A percentile compares a stretch with the other conserved stretches of the same genome.
Conservation (phyloP, 1,139 yeast genomes). For the Scheffersomyces insectosa region DNA sequence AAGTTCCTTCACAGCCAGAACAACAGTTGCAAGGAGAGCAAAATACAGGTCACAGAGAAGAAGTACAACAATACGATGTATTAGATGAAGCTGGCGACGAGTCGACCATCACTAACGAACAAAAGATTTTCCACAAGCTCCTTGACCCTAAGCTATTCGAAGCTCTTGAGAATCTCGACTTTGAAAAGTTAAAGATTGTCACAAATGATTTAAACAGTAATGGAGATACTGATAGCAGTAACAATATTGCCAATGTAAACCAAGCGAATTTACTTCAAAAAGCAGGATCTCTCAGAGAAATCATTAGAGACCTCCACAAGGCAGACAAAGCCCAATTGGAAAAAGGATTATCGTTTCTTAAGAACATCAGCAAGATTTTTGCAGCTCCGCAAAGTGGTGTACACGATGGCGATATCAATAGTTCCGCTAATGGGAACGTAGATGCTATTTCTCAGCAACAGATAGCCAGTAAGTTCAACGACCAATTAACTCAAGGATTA, state of each 20-base stretch:
- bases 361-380: slow-evolving; percentile 20
- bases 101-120: slow-evolving; percentile 8
- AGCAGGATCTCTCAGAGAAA: slow-evolving; percentile 31
- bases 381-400: not conserved
- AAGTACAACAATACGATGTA: slow-evolving; percentile 9
- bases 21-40: not conserved
- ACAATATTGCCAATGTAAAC: not conserved
- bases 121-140: slow-evolving; percentile 21
- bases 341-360: slow-evolving; percentile 28
- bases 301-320: slow-evolving; percentile 28
- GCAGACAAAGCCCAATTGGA: slow-evolving; percentile 31
- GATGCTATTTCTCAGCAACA: slow-evolving; percentile 1
- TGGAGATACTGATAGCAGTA: slow-evolving; percentile 11
- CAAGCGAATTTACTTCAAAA: slow-evolving; percentile 26
- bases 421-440: slow-evolving; percentile 14
- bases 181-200: slow-evolving; percentile 27
- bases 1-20: not conserved
- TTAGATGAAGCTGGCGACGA: not conserved
- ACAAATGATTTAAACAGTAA: slow-evolving; percentile 13
- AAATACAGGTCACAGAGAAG: not conserved
- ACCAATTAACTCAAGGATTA: slow-evolving; percentile 36
- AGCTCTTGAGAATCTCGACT: slow-evolving; percentile 29
- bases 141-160: slow-evolving; percentile 33
- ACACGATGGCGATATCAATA: slow-evolving; percentile 2
- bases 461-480: slow-evolving; percentile 12